Percentiles rank a stretch among this genome's conserved stretches.
Conservation (phyloP, 352 stramenopile genomes). For the Globisporangium camurandrum region DNA sequence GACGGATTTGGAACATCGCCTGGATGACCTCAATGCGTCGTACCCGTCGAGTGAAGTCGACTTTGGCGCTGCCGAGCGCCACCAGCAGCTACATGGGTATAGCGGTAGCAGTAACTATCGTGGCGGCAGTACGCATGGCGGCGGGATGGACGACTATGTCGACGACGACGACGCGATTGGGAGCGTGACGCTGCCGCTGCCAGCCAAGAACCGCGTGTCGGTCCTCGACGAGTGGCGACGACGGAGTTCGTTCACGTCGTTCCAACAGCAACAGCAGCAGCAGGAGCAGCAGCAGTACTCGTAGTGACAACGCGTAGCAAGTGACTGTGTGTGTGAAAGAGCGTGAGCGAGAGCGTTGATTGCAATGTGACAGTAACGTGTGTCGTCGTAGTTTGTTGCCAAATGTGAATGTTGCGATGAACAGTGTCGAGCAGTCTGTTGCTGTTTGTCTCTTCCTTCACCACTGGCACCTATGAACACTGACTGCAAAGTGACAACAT, state of each 20-base stretch:
- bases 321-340: too few species aligned
- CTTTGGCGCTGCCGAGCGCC: not conserved
- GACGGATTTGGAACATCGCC: constrained; percentile 49
- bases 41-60: constrained; percentile 25
- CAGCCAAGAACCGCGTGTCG: constrained; percentile 2
- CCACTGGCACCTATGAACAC: too few species aligned
- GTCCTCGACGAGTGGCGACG: constrained; percentile 11
- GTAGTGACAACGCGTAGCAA: too few species aligned
- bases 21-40: constrained; percentile 43
- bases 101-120: too few species aligned
- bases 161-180: constrained; percentile 5
- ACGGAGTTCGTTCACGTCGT: constrained; percentile 11
- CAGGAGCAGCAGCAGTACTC: too few species aligned
- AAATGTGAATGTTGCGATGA: too few species aligned
- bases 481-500: too few species aligned
- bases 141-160: not conserved
- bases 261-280: not conserved
- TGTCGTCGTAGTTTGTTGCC: not conserved
- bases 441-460: too few species aligned
- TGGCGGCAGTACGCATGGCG: not conserved
- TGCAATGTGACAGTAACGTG: not conserved
- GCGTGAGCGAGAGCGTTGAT: not conserved
- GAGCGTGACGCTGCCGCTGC: constrained; percentile 11
- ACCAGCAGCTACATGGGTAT: not conserved
- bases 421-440: too few species aligned